phyloP scores from a whole-genome alignment of 441 rosid genomes.

The Jatropha multifida region DNA sequence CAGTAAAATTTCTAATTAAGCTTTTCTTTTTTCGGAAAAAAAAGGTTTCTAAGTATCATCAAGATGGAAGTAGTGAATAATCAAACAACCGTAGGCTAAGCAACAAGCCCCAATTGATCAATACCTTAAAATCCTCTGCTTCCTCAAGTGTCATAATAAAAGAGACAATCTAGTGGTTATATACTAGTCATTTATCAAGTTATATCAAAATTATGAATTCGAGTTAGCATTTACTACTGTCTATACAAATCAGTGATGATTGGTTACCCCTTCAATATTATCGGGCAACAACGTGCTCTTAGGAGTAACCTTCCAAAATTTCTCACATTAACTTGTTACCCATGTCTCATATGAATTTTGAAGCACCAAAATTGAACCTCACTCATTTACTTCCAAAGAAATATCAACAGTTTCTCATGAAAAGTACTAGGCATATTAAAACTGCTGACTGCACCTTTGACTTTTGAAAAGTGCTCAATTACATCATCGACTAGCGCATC shows the following conservation, averaged over 20 bases:
- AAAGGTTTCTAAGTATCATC: not conserved
- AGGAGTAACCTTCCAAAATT: not conserved
- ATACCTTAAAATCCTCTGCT: not conserved
- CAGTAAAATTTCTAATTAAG: not conserved
- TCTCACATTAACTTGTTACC: not conserved
- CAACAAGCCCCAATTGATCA: not conserved
- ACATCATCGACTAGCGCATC: slow-evolving; percentile 77
- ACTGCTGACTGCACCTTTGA: slow-evolving; percentile 49
- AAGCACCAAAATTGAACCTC: not conserved
- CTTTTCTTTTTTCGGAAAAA: no score
- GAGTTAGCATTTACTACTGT: not conserved
- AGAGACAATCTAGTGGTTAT: not conserved
- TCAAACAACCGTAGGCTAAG: not conserved
- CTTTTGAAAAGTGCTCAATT: slow-evolving; percentile 65
- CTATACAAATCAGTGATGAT: slow-evolving; percentile 4
- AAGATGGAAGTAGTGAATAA: not conserved
- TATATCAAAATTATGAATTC: not conserved
- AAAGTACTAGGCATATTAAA: not conserved
- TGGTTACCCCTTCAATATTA: not conserved
- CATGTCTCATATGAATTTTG: not conserved
- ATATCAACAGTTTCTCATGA: not conserved
- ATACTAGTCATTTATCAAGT: not conserved
- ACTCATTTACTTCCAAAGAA: not conserved
- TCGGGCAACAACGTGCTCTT: not conserved
- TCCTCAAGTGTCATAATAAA: not conserved